Base-by-base conservation (phyloP, 352 stramenopile species). In the Globisporangium acanthophoron region DNA sequence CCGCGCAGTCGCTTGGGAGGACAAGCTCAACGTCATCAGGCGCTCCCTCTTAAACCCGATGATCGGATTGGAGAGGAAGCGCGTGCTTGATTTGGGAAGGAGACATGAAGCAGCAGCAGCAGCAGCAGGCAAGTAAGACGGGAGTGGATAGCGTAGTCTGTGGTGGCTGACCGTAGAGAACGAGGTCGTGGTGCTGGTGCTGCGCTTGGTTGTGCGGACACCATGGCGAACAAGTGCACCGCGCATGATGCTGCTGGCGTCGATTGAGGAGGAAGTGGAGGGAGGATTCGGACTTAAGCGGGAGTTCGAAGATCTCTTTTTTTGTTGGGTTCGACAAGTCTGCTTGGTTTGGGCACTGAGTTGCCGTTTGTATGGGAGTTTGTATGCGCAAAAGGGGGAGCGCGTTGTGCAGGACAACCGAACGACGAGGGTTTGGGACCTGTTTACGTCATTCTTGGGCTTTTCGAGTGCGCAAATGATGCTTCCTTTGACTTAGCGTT, bases 41-140 rank as follows among this genome's bases (percentile, higher is more conserved):
- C 3, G 33, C 55, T 58, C 49, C 64, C 64, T 50, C 29, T 47
- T 8, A 1, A 70, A 67, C 40, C 1, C 7, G 51, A 64, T 65
- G 8, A 66, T n/a, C 54, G n/a, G 29, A 15, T 61, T 56, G 4
- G 33, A 56, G 24, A 56, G 56, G 54, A 46, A 49, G 21, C 37
- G 52, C 44, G 21, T 41, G 33, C 29, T 21, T 21, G 27, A 15
- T 16, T 16, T 11, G 35, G 3, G 20, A 5, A 33, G n/a, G 51
- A 47, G 51, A 56, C 51, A 56, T 56, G 51, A 47, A 47, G 11
- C 5, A 29, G 45, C 45, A 51, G 11, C 16, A 51, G 11, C 16
- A 40, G 8, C 20, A 29, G 18, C 15, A 45, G 35, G n/a, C 3
- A 29, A 24, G 29, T 5, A 27, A 52, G 24, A 4, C 3, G 27